A percentile compares a stretch with the other conserved stretches of the same genome.
Conservation (phyloP, 805 yeast species). For the Yueomyces sinensis region DNA sequence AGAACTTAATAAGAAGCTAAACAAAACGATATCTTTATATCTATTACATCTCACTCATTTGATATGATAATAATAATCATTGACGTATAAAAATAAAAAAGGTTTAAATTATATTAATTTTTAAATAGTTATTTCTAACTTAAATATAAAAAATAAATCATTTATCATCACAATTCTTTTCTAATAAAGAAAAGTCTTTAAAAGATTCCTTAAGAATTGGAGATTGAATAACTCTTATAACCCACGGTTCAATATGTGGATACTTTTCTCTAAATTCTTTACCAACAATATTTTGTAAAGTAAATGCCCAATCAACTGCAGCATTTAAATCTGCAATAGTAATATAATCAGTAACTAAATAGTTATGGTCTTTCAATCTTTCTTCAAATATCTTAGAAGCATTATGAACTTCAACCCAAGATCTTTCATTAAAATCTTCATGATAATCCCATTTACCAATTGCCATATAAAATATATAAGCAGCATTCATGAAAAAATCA, state of each 20-base stretch:
- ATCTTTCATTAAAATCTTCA: constrained; percentile 46
- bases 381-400: constrained; percentile 36
- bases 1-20: too few relatives aligned
- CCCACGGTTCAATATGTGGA: constrained; percentile 36
- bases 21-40: too few relatives aligned
- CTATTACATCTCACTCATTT: too few relatives aligned
- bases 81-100: too few relatives aligned
- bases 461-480: constrained; percentile 41
- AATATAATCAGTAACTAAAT: constrained; percentile 53
- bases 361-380: constrained; percentile 45
- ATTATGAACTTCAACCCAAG: constrained; percentile 26
- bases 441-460: constrained; percentile 58
- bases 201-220: constrained; percentile 3
- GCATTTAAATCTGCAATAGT: constrained; percentile 23
- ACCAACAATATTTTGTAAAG: constrained; percentile 42
- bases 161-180: constrained; percentile 1
- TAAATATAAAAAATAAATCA: too few relatives aligned
- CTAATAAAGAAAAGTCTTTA: constrained; percentile 2
- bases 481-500: constrained; percentile 41
- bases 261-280: constrained; percentile 43
- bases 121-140: too few relatives aligned
- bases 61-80: too few relatives aligned
- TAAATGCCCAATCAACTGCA: constrained; percentile 8
- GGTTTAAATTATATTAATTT: too few relatives aligned
- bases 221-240: constrained; percentile 2